A percentile compares a stretch with the other conserved stretches of the same genome.
phyloP scores from a whole-genome alignment of 805 yeast genomes.

The Diddensiella transvaalensis region DNA sequence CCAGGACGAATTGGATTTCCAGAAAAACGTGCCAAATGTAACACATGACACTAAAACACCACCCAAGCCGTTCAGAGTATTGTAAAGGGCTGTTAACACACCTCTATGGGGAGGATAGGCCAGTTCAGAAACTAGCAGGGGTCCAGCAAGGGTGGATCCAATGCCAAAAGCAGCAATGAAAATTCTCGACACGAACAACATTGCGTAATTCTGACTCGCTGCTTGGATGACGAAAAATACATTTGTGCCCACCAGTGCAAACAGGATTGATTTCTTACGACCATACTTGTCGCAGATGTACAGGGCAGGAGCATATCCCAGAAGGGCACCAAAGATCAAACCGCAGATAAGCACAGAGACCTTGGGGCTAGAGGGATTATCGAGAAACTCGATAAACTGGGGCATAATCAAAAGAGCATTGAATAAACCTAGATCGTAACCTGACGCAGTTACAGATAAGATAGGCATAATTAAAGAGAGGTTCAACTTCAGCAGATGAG shows the following conservation, averaged over 20 bases:
- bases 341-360: conserved; percentile 15
- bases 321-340: conserved; percentile 24
- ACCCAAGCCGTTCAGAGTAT: conserved; percentile 69
- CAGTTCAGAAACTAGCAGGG: conserved; percentile 54
- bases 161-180: conserved; percentile 65
- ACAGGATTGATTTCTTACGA: conserved; percentile 54
- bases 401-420: conserved; percentile 26
- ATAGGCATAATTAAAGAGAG: conserved; percentile 4
- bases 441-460: conserved; percentile 7
- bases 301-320: conserved; percentile 41
- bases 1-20: conserved; percentile 26
- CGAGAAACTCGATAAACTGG: conserved; percentile 14
- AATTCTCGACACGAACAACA: conserved; percentile 63
- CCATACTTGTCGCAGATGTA: conserved; percentile 56
- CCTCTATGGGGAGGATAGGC: conserved; percentile 17
- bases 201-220: conserved; percentile 49
- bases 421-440: conserved; percentile 19
- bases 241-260: conserved; percentile 53
- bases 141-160: conserved; percentile 71
- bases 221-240: conserved; percentile 46
- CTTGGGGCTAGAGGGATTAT: conserved; percentile 14
- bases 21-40: conserved; percentile 57
- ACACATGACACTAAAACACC: conserved; percentile 73
- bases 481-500: conserved; percentile 9
- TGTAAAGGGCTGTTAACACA: conserved; percentile 25